Conservation (phyloP, 2,329 filamentous ascomycete genomes). For the Stemphylium beticola region DNA sequence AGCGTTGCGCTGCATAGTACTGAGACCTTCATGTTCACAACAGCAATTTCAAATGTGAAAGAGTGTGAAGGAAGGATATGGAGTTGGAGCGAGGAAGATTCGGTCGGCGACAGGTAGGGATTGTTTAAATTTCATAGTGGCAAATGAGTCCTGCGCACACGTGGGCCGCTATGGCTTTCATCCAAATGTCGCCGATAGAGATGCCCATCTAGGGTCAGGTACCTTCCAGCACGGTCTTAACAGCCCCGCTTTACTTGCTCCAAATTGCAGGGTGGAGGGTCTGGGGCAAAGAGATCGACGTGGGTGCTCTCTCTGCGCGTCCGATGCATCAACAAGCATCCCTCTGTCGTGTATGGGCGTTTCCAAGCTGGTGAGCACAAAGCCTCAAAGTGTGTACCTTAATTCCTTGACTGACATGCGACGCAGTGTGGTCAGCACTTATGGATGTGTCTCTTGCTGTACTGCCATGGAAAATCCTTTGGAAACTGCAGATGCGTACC, state of each 20-base stretch:
- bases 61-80: conserved; percentile 3
- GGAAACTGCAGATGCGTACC: conserved; percentile 15
- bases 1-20: conserved; percentile 18
- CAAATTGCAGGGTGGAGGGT: neutral
- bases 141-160: neutral
- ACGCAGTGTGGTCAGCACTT: conserved; percentile 14
- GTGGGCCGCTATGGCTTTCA: neutral
- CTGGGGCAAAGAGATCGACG: conserved; percentile 1
- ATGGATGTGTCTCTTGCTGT: conserved; percentile 18
- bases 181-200: conserved; percentile 1
- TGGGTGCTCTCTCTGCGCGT: too few relatives aligned
- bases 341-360: conserved; percentile 16
- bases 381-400: neutral
- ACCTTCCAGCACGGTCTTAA: neutral
- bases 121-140: conserved; percentile 1
- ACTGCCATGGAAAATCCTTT: conserved; percentile 18
- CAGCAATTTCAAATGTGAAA: neutral
- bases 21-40: conserved; percentile 16
- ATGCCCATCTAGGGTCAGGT: conserved; percentile 4
- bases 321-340: conserved; percentile 17
- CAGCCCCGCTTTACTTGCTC: conserved; percentile 6
- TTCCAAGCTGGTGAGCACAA: conserved; percentile 17
- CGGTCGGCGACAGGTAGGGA: neutral
- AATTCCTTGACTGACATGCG: conserved; percentile 2
- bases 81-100: neutral